Evolutionary conservation across 352 stramenopile genomes (phyloP), one percentile per base, ranked within the genome.

Genomic region (Blastocystis sp.): DNA sequence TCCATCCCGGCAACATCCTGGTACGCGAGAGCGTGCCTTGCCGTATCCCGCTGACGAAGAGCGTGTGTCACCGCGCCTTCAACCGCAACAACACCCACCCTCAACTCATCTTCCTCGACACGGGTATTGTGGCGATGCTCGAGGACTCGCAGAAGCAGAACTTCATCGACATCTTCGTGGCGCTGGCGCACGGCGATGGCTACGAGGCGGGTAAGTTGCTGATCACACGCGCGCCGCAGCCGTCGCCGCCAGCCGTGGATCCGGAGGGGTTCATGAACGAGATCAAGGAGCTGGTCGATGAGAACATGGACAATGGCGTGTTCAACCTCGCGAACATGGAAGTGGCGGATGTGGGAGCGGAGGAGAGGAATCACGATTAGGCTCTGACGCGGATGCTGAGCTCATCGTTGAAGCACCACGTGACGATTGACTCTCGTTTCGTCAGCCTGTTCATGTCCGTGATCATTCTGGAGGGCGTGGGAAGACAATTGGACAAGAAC

Each of bases 1-100:
- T 91, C n/a, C 81, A 89, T 41, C 90, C 90, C 33, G 61, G 90
- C 26, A 90, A 80, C 62, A 71, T 91, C 62, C 79, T 89, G 55
- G 79, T 89, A 21, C 50, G 67, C n/a, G 74, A 85, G 61, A 85
- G 60, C 35, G 74, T 85, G 6, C 33, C 21, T 21, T 85, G 74
- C 29, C 74, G 45, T 2, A 85, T 85, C n/a, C 74, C 74, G 19
- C 33, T 85, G 1, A 67, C 19, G 24, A 66, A 67, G 24, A 69
- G 50, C 24, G 66, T 85, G 13, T 85, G 51, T 39, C 74, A 85
- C 35, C 35, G 59, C 19, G 26, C 41, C n/a, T 67, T 67, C 4
- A 16, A 19, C 35, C 29, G 24, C n/a, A 4, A 6, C 0, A 39
- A 85, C 6, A 10, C 31, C 37, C 79, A 89, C 66, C 62, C 79